phyloP scores from a whole-genome alignment of 139 green algal species.

The Tetradesmus lagerheimii region DNA sequence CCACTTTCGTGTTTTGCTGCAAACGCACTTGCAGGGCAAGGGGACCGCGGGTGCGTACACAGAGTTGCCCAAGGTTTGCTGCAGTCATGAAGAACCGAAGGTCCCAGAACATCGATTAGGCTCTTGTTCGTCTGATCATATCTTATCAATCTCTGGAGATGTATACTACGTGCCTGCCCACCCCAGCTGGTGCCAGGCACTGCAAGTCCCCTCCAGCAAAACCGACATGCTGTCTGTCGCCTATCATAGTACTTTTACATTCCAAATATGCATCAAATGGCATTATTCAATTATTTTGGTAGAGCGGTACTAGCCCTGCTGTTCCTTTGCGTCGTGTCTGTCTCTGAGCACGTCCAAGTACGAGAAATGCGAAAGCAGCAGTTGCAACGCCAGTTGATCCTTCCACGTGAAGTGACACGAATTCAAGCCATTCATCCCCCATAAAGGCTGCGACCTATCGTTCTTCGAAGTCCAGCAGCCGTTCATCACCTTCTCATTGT shows the following conservation, averaged over 20 bases:
- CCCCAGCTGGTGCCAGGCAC: background rate
- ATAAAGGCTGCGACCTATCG: background rate
- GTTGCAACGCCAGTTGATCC: background rate
- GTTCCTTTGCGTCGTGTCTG: background rate
- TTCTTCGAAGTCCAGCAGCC: background rate
- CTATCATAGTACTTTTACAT: background rate
- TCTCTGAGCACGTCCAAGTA: background rate
- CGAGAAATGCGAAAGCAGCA: background rate
- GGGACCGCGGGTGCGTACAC: too few relatives aligned
- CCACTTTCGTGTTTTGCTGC: too few relatives aligned
- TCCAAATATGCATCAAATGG: too few relatives aligned
- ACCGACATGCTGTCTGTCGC: background rate
- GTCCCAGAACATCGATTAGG: background rate
- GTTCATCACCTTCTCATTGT: background rate
- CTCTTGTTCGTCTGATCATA: too few relatives aligned
- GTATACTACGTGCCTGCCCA: too few relatives aligned
- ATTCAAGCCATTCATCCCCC: background rate
- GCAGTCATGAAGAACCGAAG: background rate
- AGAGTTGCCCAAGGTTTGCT: background rate
- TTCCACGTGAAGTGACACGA: background rate
- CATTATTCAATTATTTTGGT: too few relatives aligned
- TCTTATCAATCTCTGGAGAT: too few relatives aligned
- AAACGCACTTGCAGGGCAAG: too few relatives aligned
- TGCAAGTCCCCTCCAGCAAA: background rate
- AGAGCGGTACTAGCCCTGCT: too few relatives aligned